These are phyloP conservation scores for Epicoccum nigrum DNA, from an alignment of 2,329 filamentous ascomycete species.

Conservation along the genomic window DNA sequence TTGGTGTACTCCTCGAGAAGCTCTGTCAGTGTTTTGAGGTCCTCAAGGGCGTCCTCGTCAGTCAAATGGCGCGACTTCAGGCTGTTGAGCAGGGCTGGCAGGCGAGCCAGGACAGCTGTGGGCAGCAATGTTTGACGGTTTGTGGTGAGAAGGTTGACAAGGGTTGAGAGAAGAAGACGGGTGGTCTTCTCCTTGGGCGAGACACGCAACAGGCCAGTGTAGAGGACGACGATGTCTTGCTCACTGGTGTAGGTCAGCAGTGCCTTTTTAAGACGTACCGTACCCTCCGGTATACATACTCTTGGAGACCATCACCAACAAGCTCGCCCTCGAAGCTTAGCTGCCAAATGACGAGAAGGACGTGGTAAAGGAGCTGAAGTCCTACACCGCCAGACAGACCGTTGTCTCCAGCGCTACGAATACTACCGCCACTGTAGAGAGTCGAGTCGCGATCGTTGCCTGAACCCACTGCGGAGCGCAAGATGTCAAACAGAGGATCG, in stretches of 20 bases:
- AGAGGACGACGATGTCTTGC: slow-evolving; percentile 88
- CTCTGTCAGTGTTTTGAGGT: slow-evolving; percentile 54
- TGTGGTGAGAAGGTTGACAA: slow-evolving; percentile 82
- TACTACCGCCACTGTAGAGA: slow-evolving; percentile 61
- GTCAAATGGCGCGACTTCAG: slow-evolving; percentile 59
- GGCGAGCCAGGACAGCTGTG: slow-evolving; percentile 81
- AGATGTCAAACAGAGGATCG: slow-evolving; percentile 79
- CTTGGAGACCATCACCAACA: slow-evolving; percentile 80
- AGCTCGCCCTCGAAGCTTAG: slow-evolving; percentile 82
- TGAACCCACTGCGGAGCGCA: slow-evolving; percentile 76
- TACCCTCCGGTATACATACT: slow-evolving; percentile 63
- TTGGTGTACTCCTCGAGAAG: slow-evolving; percentile 86
- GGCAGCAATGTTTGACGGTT: slow-evolving; percentile 75
- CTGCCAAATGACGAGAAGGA: slow-evolving; percentile 93
- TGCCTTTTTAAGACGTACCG: neutral
- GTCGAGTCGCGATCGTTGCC: slow-evolving; percentile 70
- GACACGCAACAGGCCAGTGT: slow-evolving; percentile 87
- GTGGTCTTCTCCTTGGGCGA: slow-evolving; percentile 99
- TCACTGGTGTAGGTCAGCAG: slow-evolving; percentile 64
- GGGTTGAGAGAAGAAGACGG: slow-evolving; percentile 83
- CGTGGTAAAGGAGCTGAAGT: slow-evolving; percentile 90
- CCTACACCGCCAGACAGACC: slow-evolving; percentile 77
- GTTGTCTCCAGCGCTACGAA: slow-evolving; percentile 64
- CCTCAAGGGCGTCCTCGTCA: slow-evolving; percentile 60
- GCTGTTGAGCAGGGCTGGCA: slow-evolving; percentile 68